These are phyloP conservation scores for Diphasiastrum complanatum DNA, from an alignment of 83 land plant genomes.

Conservation along the genomic window DNA sequence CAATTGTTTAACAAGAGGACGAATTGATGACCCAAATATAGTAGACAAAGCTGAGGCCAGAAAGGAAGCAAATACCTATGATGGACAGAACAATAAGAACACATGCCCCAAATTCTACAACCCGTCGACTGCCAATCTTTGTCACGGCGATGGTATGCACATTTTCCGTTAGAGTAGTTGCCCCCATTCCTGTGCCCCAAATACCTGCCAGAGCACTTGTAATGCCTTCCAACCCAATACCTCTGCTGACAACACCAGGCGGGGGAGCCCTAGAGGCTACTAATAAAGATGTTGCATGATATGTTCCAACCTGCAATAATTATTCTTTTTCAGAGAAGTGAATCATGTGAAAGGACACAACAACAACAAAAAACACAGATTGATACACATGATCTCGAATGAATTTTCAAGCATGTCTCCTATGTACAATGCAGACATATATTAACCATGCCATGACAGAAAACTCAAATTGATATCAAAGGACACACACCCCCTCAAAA, in stretches of 20 bases:
- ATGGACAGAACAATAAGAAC: slow-evolving; percentile 1
- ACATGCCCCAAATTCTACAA: slow-evolving; percentile 13
- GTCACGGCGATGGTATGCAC: slow-evolving; percentile 17
- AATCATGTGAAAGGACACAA: no score
- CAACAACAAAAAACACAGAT: no score
- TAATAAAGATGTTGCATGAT: slow-evolving; percentile 14
- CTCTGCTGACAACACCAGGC: slow-evolving; percentile 11
- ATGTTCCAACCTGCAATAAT: slow-evolving; percentile 12
- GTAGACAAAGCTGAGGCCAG: not conserved
- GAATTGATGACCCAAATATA: not conserved
- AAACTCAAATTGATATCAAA: no score
- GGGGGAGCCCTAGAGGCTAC: slow-evolving; percentile 9
- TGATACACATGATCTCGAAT: no score
- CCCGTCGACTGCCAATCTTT: slow-evolving; percentile 9
- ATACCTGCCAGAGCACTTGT: slow-evolving; percentile 12
- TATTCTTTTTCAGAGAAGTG: no score
- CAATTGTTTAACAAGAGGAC: not conserved
- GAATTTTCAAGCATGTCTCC: no score
- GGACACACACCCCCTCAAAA: no score
- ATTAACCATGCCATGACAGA: no score
- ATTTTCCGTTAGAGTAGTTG: slow-evolving; percentile 13
- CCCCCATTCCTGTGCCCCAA: slow-evolving; percentile 7
- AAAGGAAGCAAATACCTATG: not conserved
- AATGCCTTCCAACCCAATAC: slow-evolving; percentile 16
- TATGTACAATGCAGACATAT: no score